phyloP scores from a whole-genome alignment of 2,329 filamentous ascomycete genomes.

The Xylariaceae sp. region DNA sequence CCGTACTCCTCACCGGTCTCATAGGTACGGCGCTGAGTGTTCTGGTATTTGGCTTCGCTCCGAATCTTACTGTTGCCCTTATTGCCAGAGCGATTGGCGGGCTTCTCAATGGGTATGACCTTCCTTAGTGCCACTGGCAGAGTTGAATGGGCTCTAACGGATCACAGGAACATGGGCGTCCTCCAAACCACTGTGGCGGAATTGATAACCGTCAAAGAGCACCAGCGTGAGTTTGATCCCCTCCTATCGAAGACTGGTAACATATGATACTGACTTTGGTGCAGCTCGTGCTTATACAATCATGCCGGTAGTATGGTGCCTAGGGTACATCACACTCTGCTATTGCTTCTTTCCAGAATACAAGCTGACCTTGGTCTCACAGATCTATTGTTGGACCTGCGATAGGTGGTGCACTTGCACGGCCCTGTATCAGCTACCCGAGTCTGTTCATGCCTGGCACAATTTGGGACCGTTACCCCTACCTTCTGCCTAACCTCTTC shows the following conservation, averaged over 20 bases:
- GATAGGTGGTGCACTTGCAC: slow-evolving; percentile 83
- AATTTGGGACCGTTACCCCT: slow-evolving; percentile 83
- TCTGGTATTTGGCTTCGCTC: slow-evolving; percentile 85
- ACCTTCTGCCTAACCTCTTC: slow-evolving; percentile 57
- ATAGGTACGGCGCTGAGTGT: slow-evolving; percentile 90
- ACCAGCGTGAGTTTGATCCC: slow-evolving; percentile 64
- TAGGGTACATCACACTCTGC: slow-evolving; percentile 54
- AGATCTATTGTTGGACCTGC: slow-evolving; percentile 89
- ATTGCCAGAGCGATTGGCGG: slow-evolving; percentile 86
- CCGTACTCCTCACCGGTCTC: slow-evolving; percentile 84
- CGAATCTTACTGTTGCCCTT: slow-evolving; percentile 75
- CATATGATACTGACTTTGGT: no score
- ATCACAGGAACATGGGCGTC: slow-evolving; percentile 79
- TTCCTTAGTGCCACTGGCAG: slow-evolving; percentile 15
- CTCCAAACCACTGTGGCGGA: slow-evolving; percentile 94
- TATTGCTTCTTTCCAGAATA: no score
- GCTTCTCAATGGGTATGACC: slow-evolving; percentile 77
- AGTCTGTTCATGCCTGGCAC: slow-evolving; percentile 65
- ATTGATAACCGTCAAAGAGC: slow-evolving; percentile 85
- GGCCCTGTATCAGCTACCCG: slow-evolving; percentile 81
- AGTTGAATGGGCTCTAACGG: slow-evolving; percentile 19
- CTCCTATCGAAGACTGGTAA: not conserved
- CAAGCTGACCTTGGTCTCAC: slow-evolving; percentile 34
- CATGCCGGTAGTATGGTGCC: slow-evolving; percentile 97
- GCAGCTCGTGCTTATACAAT: slow-evolving; percentile 88